Conservation (phyloP, 768 basidiomycete genomes). For the Russula virescens region DNA sequence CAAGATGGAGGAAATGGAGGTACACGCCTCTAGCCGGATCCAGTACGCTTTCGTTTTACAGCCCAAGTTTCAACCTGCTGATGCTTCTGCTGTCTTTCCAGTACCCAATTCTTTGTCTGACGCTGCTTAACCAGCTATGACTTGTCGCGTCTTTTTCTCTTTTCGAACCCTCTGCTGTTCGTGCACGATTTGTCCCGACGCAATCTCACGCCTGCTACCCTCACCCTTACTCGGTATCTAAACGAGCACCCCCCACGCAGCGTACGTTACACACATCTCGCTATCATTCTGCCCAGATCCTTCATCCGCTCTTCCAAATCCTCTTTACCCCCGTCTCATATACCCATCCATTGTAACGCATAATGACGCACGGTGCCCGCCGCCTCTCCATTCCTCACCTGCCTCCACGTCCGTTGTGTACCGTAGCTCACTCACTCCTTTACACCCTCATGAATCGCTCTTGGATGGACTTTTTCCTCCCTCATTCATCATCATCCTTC, state of each 20-base stretch:
- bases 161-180: constrained; percentile 8
- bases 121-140: constrained; percentile 26
- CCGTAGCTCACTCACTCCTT: constrained; percentile 23
- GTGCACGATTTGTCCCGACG: constrained; percentile 22
- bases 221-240: constrained; percentile 17
- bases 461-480: constrained; percentile 23
- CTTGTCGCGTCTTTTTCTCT: constrained; percentile 19
- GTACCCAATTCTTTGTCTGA: constrained; percentile 89
- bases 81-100: constrained; percentile 29
- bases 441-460: constrained; percentile 23
- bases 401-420: constrained; percentile 25
- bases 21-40: constrained; percentile 87
- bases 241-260: constrained; percentile 8
- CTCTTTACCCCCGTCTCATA: constrained; percentile 20
- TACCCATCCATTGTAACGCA: constrained; percentile 27
- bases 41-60: constrained; percentile 49
- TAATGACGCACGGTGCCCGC: constrained; percentile 25
- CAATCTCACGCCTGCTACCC: constrained; percentile 10
- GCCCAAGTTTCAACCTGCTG: constrained; percentile 8
- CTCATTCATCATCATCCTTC: constrained; percentile 16
- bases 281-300: constrained; percentile 3
- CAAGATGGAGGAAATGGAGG: constrained; percentile 99
- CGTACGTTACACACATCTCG: constrained; percentile 20
- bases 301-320: constrained; percentile 4
- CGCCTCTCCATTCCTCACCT: constrained; percentile 12